A percentile compares a stretch with the other conserved stretches of the same genome.
phyloP scores from a whole-genome alignment of 225 moss, liverwort and hornwort genomes.

The Takakia lepidozioides region DNA sequence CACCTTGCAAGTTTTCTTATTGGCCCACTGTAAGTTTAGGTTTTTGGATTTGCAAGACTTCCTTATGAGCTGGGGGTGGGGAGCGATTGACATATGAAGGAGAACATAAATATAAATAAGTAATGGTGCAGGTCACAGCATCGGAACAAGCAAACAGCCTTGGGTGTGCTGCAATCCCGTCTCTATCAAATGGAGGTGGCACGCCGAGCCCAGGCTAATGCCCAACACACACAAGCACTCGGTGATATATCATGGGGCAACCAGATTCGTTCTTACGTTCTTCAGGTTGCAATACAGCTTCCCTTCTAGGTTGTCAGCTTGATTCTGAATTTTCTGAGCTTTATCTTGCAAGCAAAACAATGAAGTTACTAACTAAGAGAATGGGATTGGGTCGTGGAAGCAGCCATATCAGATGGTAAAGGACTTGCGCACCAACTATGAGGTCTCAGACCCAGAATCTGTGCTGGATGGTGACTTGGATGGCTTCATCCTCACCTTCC shows the following conservation, averaged over 20 bases:
- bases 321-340: too few relatives aligned
- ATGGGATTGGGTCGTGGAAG: constrained; percentile 3
- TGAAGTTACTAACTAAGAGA: too few relatives aligned
- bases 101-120: too few relatives aligned
- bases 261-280: constrained; percentile 89
- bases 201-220: constrained; percentile 64
- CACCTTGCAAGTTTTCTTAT: too few relatives aligned
- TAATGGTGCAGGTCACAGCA: constrained; percentile 81
- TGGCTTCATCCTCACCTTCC: constrained; percentile 67
- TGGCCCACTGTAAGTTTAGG: too few relatives aligned
- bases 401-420: constrained; percentile 99
- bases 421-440: constrained; percentile 80
- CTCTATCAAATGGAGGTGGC: constrained; percentile 76
- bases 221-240: constrained; percentile 72
- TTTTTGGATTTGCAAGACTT: too few relatives aligned
- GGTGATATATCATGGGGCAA: constrained; percentile 90
- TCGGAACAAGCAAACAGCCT: constrained; percentile 81
- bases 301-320: too few relatives aligned
- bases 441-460: constrained; percentile 67
- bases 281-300: constrained; percentile 66
- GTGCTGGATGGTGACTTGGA: constrained; percentile 90
- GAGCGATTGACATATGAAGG: too few relatives aligned
- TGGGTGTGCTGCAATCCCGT: constrained; percentile 73
- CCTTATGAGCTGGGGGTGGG: too few relatives aligned
- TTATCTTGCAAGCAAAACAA: too few relatives aligned